Evolutionary conservation across 2,329 filamentous ascomycete species (phyloP).

Genomic region (Aureobasidium sp.): DNA sequence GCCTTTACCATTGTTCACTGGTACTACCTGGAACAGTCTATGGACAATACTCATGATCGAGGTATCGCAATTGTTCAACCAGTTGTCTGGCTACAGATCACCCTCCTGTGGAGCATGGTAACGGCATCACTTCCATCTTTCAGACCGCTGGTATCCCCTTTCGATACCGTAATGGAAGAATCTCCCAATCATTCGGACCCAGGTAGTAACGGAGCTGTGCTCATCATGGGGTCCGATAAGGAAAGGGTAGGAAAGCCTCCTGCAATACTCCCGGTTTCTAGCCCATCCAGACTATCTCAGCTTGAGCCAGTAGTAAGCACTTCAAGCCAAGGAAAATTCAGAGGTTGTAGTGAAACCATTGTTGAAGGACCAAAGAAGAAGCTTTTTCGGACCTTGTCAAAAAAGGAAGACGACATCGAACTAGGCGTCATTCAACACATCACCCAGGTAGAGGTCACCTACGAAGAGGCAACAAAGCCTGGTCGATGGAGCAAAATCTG

Average conservation of each 20-base stretch:
- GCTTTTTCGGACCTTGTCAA: neutral
- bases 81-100: conserved; percentile 14
- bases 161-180: conserved; percentile 3
- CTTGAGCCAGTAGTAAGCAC: neutral
- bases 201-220: neutral
- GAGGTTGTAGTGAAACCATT: neutral
- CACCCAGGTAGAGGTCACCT: neutral
- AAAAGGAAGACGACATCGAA: neutral
- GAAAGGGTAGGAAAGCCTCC: neutral
- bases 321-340: neutral
- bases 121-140: conserved; percentile 17
- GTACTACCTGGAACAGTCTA: neutral
- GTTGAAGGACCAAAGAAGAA: conserved; percentile 8
- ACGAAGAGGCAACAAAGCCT: neutral
- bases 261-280: neutral
- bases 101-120: conserved; percentile 14
- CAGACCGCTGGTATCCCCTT: conserved; percentile 8
- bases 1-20: conserved; percentile 1
- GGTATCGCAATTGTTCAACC: conserved; percentile 8
- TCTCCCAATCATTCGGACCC: neutral
- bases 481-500: conserved; percentile 2
- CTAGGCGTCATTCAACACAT: conserved; percentile 1
- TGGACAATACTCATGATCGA: neutral
- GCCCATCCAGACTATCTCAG: neutral
- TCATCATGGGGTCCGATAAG: neutral